Evolutionary conservation across 2,329 filamentous ascomycete species (phyloP).

Genomic region (Botrytis squamosa): DNA sequence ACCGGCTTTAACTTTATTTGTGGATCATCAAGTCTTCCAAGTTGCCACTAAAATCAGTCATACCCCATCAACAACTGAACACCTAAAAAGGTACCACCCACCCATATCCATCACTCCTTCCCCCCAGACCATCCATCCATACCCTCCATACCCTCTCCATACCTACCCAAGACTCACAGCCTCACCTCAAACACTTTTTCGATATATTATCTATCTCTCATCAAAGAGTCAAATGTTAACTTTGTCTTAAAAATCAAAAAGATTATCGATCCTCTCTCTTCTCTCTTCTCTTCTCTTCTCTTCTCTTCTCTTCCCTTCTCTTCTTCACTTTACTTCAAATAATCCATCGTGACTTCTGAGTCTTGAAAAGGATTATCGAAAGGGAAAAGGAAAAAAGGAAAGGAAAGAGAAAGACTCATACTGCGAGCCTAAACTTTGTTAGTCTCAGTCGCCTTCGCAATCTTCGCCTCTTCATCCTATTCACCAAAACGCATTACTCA

Average conservation of each 20-base stretch:
- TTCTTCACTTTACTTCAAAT: neutral
- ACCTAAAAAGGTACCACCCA: constrained; percentile 15
- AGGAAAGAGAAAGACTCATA: constrained; percentile 1
- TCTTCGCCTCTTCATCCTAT: constrained; percentile 28
- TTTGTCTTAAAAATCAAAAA: neutral
- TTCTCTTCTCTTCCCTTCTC: neutral
- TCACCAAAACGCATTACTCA: constrained; percentile 18
- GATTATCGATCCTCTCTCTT: neutral
- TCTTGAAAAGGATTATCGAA: neutral
- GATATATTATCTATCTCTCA: neutral
- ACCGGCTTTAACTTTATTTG: neutral
- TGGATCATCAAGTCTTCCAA: constrained; percentile 10
- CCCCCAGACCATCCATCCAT: too few relatives aligned
- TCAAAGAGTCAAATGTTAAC: neutral
- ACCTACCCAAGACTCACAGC: neutral
- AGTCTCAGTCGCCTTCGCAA: constrained; percentile 15
- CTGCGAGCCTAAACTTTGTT: constrained; percentile 10
- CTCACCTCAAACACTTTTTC: neutral
- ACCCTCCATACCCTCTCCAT: too few relatives aligned
- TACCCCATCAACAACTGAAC: constrained; percentile 7
- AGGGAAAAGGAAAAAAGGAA: neutral
- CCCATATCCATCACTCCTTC: neutral
- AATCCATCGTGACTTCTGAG: constrained; percentile 5
- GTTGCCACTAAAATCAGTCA: constrained; percentile 20
- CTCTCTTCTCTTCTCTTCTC: neutral